phyloP scores from a whole-genome alignment of 768 basidiomycete genomes.

The Amanita brunnescens region DNA sequence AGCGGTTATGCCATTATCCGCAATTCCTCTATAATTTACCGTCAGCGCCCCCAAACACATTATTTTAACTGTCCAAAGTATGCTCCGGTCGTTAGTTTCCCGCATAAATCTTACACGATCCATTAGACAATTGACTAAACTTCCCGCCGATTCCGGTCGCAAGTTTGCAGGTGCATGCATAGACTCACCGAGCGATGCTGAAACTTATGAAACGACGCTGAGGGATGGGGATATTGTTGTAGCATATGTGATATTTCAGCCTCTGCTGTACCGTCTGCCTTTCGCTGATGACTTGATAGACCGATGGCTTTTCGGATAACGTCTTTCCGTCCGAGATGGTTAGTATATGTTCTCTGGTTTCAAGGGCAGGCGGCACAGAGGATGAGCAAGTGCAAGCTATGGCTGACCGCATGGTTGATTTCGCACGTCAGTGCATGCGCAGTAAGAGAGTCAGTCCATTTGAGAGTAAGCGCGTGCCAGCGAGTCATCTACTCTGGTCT shows the following conservation, averaged over 20 bases:
- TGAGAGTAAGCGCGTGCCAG: slow-evolving; percentile 38
- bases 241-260: slow-evolving; percentile 29
- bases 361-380: slow-evolving; percentile 47
- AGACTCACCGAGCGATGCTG: slow-evolving; percentile 41
- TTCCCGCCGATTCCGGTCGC: slow-evolving; percentile 33
- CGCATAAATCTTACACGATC: slow-evolving; percentile 12
- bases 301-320: slow-evolving; percentile 49
- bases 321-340: slow-evolving; percentile 65
- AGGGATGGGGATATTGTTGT: slow-evolving; percentile 46
- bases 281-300: slow-evolving; percentile 22
- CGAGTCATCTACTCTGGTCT: slow-evolving; percentile 1
- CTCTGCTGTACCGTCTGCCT: slow-evolving; percentile 19
- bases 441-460: slow-evolving; percentile 67
- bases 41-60: slow-evolving; percentile 40
- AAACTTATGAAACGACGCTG: slow-evolving; percentile 33
- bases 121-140: slow-evolving; percentile 44
- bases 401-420: slow-evolving; percentile 65
- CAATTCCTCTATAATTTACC: slow-evolving; percentile 53
- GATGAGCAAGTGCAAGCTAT: slow-evolving; percentile 57
- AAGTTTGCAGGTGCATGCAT: slow-evolving; percentile 43
- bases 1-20: slow-evolving; percentile 71
- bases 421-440: slow-evolving; percentile 62
- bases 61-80: slow-evolving; percentile 52
- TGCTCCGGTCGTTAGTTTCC: slow-evolving; percentile 9
- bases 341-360: slow-evolving; percentile 59